Conservation (phyloP, 371 early-diverging fungal species). For the Gilbertella persicaria region DNA sequence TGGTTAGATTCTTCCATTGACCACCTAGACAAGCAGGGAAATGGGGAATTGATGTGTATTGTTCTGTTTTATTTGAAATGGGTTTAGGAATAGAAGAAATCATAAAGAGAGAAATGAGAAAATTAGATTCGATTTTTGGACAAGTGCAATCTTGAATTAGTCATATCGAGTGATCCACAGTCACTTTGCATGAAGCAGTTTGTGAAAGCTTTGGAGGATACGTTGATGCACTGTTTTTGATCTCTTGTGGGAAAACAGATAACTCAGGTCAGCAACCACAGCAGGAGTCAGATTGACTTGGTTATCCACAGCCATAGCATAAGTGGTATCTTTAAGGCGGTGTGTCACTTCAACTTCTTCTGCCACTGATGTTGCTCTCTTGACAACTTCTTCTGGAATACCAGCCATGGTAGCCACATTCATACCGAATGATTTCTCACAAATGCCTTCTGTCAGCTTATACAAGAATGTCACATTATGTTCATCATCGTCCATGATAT, state of each 20-base stretch:
- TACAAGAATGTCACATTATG: slow-evolving; percentile 96
- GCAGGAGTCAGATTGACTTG: slow-evolving; percentile 15
- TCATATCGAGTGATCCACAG: too few species aligned
- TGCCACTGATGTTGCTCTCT: slow-evolving; percentile 72
- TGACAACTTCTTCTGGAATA: slow-evolving; percentile 67
- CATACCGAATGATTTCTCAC: slow-evolving; percentile 84
- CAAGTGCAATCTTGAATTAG: background rate
- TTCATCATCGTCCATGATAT: slow-evolving; percentile 78
- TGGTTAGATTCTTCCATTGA: slow-evolving; percentile 30
- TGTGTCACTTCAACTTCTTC: slow-evolving; percentile 66
- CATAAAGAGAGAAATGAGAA: slow-evolving; percentile 6
- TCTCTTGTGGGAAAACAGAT: slow-evolving; percentile 2
- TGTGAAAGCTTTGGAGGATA: slow-evolving; percentile 16
- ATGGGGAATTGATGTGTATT: slow-evolving; percentile 33
- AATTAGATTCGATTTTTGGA: background rate
- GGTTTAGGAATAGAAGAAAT: slow-evolving; percentile 13
- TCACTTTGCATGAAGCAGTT: background rate
- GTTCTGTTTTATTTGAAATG: background rate
- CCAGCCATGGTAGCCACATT: slow-evolving; percentile 97
- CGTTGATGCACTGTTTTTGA: background rate
- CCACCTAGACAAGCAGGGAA: slow-evolving; percentile 37
- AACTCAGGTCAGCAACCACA: slow-evolving; percentile 17
- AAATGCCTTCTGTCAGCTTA: slow-evolving; percentile 85
- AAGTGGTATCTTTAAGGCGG: slow-evolving; percentile 42
- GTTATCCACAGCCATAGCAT: background rate